phyloP scores from a whole-genome alignment of 257 asterid species.

The Solanum stenotomum region DNA sequence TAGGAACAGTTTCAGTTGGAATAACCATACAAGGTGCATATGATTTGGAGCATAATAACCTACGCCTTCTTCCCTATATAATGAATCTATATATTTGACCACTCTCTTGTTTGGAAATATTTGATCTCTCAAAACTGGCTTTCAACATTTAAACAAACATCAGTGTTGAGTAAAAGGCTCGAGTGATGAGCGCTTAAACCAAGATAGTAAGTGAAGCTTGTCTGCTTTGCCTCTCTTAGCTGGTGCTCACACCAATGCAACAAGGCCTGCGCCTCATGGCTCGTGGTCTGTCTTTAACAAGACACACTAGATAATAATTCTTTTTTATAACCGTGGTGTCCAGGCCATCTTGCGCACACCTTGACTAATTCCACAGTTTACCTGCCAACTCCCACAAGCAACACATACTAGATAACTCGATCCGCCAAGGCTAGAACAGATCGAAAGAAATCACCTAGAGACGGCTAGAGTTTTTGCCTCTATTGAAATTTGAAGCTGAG shows the following conservation, averaged over 20 bases:
- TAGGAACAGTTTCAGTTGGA: no score
- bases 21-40: background rate
- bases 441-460: background rate
- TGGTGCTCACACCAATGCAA: background rate
- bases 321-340: no score
- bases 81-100: background rate
- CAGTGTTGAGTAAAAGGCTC: background rate
- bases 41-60: background rate
- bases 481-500: background rate
- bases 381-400: background rate
- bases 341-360: background rate
- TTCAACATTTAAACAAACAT: background rate
- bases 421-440: background rate
- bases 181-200: background rate
- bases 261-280: background rate
- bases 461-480: background rate
- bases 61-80: background rate
- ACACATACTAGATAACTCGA: background rate
- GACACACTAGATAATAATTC: background rate
- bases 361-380: background rate
- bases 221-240: background rate
- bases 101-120: background rate
- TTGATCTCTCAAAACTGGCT: background rate
- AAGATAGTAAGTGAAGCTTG: background rate
- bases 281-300: background rate